These are phyloP conservation scores for Lodderomyces elongisporus DNA, from an alignment of 1,139 yeast genomes.

Conservation along the genomic window DNA sequence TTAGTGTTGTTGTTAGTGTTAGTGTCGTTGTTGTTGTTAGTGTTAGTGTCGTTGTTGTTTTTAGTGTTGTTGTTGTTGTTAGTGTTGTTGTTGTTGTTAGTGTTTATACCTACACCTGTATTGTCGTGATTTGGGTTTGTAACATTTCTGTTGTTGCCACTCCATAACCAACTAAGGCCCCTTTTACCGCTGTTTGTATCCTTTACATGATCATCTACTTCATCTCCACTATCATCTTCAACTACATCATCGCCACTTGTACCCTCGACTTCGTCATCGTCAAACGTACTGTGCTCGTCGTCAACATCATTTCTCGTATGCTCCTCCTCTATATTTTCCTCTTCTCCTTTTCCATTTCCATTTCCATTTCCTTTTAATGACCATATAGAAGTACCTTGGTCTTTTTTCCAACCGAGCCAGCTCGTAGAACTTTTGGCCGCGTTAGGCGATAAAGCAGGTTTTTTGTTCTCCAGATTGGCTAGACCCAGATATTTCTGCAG, in stretches of 20 bases:
- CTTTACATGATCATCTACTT: slow-evolving; percentile 30
- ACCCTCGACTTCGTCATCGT: slow-evolving; percentile 11
- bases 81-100: no score
- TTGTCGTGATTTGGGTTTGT: neutral
- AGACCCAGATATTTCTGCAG: no score
- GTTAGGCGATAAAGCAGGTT: slow-evolving; percentile 18
- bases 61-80: no score
- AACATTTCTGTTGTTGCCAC: neutral
- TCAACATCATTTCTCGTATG: slow-evolving; percentile 21
- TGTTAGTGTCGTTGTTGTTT: no score
- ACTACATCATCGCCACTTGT: slow-evolving; percentile 19
- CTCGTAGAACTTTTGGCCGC: slow-evolving; percentile 19
- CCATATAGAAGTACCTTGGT: slow-evolving; percentile 4
- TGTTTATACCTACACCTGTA: no score
- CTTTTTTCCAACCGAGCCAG: slow-evolving; percentile 18
- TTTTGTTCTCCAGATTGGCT: slow-evolving; percentile 10
- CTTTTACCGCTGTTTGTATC: slow-evolving; percentile 5
- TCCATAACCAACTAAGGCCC: neutral
- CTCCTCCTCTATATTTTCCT: slow-evolving; percentile 15
- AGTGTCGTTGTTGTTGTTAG: no score
- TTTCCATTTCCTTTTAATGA: slow-evolving; percentile 6
- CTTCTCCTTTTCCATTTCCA: slow-evolving; percentile 16
- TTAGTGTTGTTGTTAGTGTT: no score
- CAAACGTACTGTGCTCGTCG: slow-evolving; percentile 29
- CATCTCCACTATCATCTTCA: slow-evolving; percentile 28